Percentiles rank a stretch among this genome's conserved stretches.
Conservation (phyloP, 2,329 filamentous ascomycete genomes). For the Talaromyces sp. region DNA sequence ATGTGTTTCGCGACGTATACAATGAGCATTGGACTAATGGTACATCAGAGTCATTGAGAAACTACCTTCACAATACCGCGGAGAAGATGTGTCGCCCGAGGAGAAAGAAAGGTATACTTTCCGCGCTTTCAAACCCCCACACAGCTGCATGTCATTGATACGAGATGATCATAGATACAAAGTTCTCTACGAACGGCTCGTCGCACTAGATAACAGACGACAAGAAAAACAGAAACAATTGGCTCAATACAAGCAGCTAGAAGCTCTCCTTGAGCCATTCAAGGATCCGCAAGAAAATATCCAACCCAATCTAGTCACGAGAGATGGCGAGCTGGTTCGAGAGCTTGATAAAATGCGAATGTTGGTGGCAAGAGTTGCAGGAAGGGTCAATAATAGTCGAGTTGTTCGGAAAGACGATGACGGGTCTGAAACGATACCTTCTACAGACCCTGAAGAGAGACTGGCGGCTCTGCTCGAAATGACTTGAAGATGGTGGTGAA, state of each 20-base stretch:
- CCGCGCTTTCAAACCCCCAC: conserved; percentile 15
- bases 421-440: conserved; percentile 18
- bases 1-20: no score
- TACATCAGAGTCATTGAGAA: conserved; percentile 34
- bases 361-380: conserved; percentile 41
- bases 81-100: conserved; percentile 27
- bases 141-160: conserved; percentile 24
- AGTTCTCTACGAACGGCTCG: conserved; percentile 40
- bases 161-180: conserved; percentile 30
- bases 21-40: background rate
- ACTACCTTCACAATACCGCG: conserved; percentile 33
- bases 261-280: conserved; percentile 46
- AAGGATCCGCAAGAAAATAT: conserved; percentile 46
- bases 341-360: conserved; percentile 49
- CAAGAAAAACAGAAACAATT: conserved; percentile 44
- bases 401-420: conserved; percentile 14
- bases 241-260: conserved; percentile 44
- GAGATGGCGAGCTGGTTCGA: conserved; percentile 46
- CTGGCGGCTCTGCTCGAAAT: conserved; percentile 36
- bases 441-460: conserved; percentile 28
- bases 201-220: conserved; percentile 42
- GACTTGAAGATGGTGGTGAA: conserved; percentile 13
- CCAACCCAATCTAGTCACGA: conserved; percentile 52
- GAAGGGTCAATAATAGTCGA: conserved; percentile 31
- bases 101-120: conserved; percentile 21